Base-by-base conservation (phyloP, 75 land plant genomes). In the Pinus tabuliformis region DNA sequence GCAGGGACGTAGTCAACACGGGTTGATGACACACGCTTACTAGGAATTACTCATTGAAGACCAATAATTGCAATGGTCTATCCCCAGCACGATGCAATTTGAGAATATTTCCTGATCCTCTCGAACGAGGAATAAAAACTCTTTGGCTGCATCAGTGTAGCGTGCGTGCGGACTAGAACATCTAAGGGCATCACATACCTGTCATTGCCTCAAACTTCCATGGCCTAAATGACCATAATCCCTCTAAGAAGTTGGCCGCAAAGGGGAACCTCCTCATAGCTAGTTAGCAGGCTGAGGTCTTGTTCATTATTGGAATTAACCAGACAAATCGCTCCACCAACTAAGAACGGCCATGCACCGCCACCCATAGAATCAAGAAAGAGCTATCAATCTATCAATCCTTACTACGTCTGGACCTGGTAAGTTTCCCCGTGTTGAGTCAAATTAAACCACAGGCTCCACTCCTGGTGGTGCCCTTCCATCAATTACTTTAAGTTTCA, bases 221-320 rank as follows among this genome's bases (percentile, higher is more conserved):
- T 83, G 79, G 82, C 86, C 84, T 82, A 80, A 70, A 62, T 62
- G 84, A 80, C 87, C 81, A 88, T 88, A 79, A 86, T 88, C 89
- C 87, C 81, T 85, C 87, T 85, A 81, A 81, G 87, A 84, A 85
- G 87, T 75, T 81, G 78, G 83, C 75, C 75, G 30, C 2, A 21
- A 65, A 65, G 70, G 70, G 70, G 21, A 65, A 65, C 78, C 85
- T 78, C 85, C 60, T n/a, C 75, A 59, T 90, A 85, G 92, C 89
- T 89, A 89, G 91, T 89, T 91, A 92, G 89, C 84, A 88, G 87
- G 93, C 87, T 88, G 93, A 92, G 95, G 95, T 92, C 95, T 92
- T 91, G 87, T 90, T 92, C 89, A 81, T 92, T 90, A 93, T 81
- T 86, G 80, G 85, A 92, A 90, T 92, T 89, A 92, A 90, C 95